These are phyloP conservation scores for Ochetophila trinervis DNA, from an alignment of 306 rosid species.

Conservation along the genomic window DNA sequence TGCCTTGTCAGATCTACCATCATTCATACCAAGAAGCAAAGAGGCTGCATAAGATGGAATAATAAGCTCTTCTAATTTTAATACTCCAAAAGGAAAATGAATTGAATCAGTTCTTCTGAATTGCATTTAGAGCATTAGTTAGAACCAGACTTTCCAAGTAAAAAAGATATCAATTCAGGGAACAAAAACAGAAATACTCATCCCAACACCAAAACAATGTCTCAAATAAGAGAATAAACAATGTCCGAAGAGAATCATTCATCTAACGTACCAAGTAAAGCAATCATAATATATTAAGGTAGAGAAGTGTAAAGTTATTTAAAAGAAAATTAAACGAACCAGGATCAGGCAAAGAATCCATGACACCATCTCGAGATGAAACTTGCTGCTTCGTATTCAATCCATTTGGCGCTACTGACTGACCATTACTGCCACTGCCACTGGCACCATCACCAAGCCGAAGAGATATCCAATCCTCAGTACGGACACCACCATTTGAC, in stretches of 20 bases:
- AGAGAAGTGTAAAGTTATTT: slow-evolving; percentile 9
- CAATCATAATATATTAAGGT: slow-evolving; percentile 7
- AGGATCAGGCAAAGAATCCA: slow-evolving; percentile 57
- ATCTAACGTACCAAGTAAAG: neutral
- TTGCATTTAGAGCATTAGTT: neutral
- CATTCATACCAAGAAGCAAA: slow-evolving; percentile 76
- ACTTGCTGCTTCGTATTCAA: slow-evolving; percentile 52
- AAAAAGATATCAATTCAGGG: neutral
- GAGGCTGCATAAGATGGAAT: slow-evolving; percentile 63
- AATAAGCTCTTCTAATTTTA: slow-evolving; percentile 31
- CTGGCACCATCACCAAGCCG: slow-evolving; percentile 76
- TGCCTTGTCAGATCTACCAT: slow-evolving; percentile 63
- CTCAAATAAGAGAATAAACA: neutral
- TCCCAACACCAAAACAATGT: neutral
- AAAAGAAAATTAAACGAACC: slow-evolving; percentile 55
- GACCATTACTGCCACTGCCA: slow-evolving; percentile 56
- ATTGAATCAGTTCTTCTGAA: neutral
- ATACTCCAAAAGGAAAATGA: neutral
- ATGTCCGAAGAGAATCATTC: neutral
- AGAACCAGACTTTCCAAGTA: neutral
- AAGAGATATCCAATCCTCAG: slow-evolving; percentile 91
- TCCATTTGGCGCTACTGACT: slow-evolving; percentile 48
- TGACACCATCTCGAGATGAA: slow-evolving; percentile 47
- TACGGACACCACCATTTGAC: slow-evolving; percentile 77
- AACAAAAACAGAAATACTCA: neutral